phyloP scores from a whole-genome alignment of 805 yeast genomes.

The Candida taoyuanica region DNA sequence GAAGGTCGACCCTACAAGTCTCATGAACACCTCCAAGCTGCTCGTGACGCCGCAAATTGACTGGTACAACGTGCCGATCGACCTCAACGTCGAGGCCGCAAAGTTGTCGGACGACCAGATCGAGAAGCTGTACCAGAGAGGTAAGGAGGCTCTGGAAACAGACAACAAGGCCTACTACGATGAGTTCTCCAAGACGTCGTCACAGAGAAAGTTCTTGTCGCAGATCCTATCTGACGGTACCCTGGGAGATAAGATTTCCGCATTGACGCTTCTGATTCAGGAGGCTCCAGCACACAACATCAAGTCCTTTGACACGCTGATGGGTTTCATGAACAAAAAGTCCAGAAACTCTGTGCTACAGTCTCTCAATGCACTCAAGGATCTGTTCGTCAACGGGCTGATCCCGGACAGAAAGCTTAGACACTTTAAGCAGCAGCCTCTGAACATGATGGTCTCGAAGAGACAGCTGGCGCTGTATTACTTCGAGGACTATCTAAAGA shows the following conservation, averaged over 20 bases:
- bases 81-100: constrained; percentile 21
- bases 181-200: constrained; percentile 68
- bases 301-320: constrained; percentile 74
- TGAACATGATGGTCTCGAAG: constrained; percentile 41
- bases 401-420: constrained; percentile 81
- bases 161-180: constrained; percentile 71
- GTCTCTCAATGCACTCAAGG: constrained; percentile 84
- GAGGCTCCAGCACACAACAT: constrained; percentile 91
- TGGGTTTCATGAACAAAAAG: constrained; percentile 81
- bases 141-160: constrained; percentile 55
- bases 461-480: constrained; percentile 67
- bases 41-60: constrained; percentile 58
- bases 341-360: constrained; percentile 90
- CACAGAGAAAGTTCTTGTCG: constrained; percentile 82
- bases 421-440: constrained; percentile 70
- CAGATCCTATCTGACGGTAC: constrained; percentile 92
- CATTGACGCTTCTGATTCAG: constrained; percentile 85
- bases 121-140: constrained; percentile 59
- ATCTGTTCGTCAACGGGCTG: constrained; percentile 77
- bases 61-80: constrained; percentile 68
- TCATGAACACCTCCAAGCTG: constrained; percentile 54
- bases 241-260: constrained; percentile 89
- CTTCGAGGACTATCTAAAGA: constrained; percentile 87
- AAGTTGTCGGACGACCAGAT: constrained; percentile 46
- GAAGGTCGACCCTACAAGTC: constrained; percentile 30